Percentiles rank a stretch among this genome's conserved stretches.
phyloP scores from a whole-genome alignment of 352 stramenopile genomes.

The Phytophthora tubulina region DNA sequence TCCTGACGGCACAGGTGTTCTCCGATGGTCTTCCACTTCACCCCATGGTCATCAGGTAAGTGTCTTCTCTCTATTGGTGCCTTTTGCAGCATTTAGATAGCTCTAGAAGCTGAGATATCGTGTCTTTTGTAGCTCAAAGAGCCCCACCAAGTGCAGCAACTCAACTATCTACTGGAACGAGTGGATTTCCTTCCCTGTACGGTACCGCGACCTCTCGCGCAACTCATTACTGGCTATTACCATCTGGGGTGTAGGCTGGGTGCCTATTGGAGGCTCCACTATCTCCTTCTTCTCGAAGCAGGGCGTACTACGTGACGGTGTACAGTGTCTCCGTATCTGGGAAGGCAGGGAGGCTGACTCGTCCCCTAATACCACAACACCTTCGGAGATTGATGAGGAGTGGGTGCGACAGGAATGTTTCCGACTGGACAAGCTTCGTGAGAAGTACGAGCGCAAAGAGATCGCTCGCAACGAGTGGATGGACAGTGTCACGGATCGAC shows the following conservation, averaged over 20 bases:
- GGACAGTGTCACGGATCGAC: slow-evolving; percentile 89
- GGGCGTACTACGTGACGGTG: slow-evolving; percentile 85
- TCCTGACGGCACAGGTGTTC: slow-evolving; percentile 91
- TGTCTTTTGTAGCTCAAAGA: slow-evolving; percentile 67
- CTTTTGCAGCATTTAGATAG: neutral
- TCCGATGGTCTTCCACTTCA: slow-evolving; percentile 85
- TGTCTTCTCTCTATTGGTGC: neutral
- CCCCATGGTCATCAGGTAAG: slow-evolving; percentile 80
- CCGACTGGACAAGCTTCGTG: slow-evolving; percentile 86
- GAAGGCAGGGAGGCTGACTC: slow-evolving; percentile 75
- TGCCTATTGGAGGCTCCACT: slow-evolving; percentile 85
- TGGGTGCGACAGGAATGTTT: slow-evolving; percentile 82
- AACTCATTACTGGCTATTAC: slow-evolving; percentile 88
- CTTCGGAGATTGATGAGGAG: slow-evolving; percentile 79
- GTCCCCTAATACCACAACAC: slow-evolving; percentile 66
- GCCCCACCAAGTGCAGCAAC: slow-evolving; percentile 87
- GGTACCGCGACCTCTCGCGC: slow-evolving; percentile 88
- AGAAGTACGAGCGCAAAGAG: slow-evolving; percentile 91
- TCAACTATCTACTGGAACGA: slow-evolving; percentile 91
- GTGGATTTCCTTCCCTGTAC: slow-evolving; percentile 88
- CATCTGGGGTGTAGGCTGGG: slow-evolving; percentile 86
- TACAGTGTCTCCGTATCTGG: slow-evolving; percentile 90
- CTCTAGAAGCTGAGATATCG: slow-evolving; percentile 12
- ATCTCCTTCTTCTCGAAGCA: slow-evolving; percentile 91
- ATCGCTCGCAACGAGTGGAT: slow-evolving; percentile 92